A percentile compares a stretch with the other conserved stretches of the same genome.
Evolutionary conservation across 345 rosid genomes (phyloP).

Genomic region (Populus tremula): DNA sequence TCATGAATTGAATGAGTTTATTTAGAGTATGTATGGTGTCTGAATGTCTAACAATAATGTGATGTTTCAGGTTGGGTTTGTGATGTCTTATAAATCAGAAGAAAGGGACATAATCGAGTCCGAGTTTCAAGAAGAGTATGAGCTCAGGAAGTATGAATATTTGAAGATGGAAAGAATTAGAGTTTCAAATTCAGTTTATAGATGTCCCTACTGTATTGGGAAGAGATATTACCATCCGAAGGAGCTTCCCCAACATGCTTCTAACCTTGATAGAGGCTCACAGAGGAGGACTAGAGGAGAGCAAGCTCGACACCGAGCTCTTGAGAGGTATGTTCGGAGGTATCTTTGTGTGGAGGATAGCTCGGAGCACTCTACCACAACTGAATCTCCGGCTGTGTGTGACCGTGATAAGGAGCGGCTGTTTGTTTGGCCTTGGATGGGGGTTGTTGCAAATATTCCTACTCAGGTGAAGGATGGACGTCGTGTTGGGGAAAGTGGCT

Average conservation of each 20-base stretch:
- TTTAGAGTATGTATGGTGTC: too few species aligned
- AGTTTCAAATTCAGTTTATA: conserved; percentile 34
- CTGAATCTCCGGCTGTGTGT: neutral
- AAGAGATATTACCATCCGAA: conserved; percentile 30
- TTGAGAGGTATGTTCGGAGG: conserved; percentile 42
- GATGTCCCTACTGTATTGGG: conserved; percentile 51
- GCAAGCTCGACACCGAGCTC: conserved; percentile 46
- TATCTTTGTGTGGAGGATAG: conserved; percentile 25
- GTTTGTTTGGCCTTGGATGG: conserved; percentile 71
- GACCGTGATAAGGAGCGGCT: conserved; percentile 9
- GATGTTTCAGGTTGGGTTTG: conserved; percentile 23
- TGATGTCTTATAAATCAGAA: conserved; percentile 18
- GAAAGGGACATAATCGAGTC: conserved; percentile 4
- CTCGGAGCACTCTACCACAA: neutral
- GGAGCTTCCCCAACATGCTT: conserved; percentile 52
- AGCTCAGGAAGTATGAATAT: conserved; percentile 39
- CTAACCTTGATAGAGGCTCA: conserved; percentile 21
- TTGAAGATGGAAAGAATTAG: conserved; percentile 33
- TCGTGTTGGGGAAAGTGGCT: conserved; percentile 56
- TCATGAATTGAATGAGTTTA: too few species aligned
- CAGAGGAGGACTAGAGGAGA: conserved; percentile 27
- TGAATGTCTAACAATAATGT: neutral
- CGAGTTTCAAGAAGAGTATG: conserved; percentile 38
- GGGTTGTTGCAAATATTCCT: conserved; percentile 60
- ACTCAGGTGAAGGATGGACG: conserved; percentile 36